Evolutionary conservation across 2,329 filamentous ascomycete genomes (phyloP).

Genomic region (Xylaria hypoxylon): DNA sequence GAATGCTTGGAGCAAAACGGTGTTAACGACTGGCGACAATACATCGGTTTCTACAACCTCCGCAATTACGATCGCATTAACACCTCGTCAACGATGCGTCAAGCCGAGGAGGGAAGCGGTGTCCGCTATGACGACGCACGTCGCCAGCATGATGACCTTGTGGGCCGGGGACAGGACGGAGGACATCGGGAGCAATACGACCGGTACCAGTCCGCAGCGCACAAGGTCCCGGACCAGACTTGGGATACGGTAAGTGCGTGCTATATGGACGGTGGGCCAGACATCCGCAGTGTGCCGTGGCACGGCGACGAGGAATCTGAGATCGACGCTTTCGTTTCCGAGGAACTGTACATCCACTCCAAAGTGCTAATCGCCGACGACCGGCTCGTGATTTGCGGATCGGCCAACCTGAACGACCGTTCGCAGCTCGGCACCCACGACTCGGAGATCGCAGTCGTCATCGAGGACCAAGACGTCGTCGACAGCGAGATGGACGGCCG

Average conservation of each 20-base stretch:
- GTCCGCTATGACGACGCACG: constrained; percentile 76
- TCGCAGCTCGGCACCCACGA: constrained; percentile 87
- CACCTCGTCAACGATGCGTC: constrained; percentile 69
- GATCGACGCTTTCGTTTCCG: constrained; percentile 70
- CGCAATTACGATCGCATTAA: constrained; percentile 88
- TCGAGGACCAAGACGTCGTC: constrained; percentile 80
- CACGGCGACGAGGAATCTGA: constrained; percentile 66
- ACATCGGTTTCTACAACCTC: constrained; percentile 87
- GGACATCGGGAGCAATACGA: constrained; percentile 62
- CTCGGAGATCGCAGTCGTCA: constrained; percentile 88
- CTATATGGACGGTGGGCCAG: constrained; percentile 83
- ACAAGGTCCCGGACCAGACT: constrained; percentile 64
- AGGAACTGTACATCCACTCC: constrained; percentile 80
- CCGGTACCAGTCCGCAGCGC: constrained; percentile 78
- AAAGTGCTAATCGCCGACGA: constrained; percentile 94
- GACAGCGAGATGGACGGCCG: constrained; percentile 79
- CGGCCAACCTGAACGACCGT: constrained; percentile 92
- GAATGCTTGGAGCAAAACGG: constrained; percentile 74
- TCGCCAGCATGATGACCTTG: constrained; percentile 70
- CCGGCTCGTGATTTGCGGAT: constrained; percentile 84
- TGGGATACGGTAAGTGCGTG: constrained; percentile 83
- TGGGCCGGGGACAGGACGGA: constrained; percentile 53
- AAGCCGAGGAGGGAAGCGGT: constrained; percentile 71
- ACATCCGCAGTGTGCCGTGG: constrained; percentile 72
- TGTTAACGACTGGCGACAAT: constrained; percentile 74